These are phyloP conservation scores for Stephanodiscus minutulus DNA, from an alignment of 108 stramenopile species.

Conservation along the genomic window DNA sequence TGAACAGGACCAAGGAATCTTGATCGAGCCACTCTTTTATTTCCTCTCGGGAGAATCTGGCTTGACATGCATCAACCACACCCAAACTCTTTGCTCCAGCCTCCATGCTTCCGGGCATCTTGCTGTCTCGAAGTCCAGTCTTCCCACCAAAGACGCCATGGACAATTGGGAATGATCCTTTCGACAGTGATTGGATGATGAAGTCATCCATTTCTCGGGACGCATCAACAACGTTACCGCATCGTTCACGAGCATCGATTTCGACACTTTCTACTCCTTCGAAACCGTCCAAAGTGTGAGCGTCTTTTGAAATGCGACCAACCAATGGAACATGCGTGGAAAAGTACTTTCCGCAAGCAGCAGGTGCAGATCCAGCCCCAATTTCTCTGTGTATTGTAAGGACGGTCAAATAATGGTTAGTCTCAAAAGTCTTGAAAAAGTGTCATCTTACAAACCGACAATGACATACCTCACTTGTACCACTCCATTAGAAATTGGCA, in stretches of 20 bases:
- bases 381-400: not conserved
- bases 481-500: conserved; percentile 54
- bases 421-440: not conserved
- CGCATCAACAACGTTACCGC: conserved; percentile 59
- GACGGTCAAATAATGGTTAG: not conserved
- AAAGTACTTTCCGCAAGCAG: conserved; percentile 62
- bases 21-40: conserved; percentile 65
- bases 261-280: conserved; percentile 50
- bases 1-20: conserved; percentile 70
- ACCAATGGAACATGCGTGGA: conserved; percentile 67
- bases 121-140: conserved; percentile 64
- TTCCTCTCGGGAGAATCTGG: conserved; percentile 63
- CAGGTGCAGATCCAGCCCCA: conserved; percentile 31
- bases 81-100: conserved; percentile 54
- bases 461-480: conserved; percentile 68
- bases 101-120: conserved; percentile 63
- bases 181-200: conserved; percentile 14
- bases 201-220: conserved; percentile 40
- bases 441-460: conserved; percentile 42
- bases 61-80: conserved; percentile 79
- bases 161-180: conserved; percentile 57
- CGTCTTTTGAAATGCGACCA: conserved; percentile 53
- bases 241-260: conserved; percentile 52
- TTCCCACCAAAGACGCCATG: conserved; percentile 82
- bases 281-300: conserved; percentile 51